Percentiles rank a stretch among this genome's conserved stretches.
Evolutionary conservation across 768 basidiomycete genomes (phyloP).

Genomic region (Termitomyces sp.): DNA sequence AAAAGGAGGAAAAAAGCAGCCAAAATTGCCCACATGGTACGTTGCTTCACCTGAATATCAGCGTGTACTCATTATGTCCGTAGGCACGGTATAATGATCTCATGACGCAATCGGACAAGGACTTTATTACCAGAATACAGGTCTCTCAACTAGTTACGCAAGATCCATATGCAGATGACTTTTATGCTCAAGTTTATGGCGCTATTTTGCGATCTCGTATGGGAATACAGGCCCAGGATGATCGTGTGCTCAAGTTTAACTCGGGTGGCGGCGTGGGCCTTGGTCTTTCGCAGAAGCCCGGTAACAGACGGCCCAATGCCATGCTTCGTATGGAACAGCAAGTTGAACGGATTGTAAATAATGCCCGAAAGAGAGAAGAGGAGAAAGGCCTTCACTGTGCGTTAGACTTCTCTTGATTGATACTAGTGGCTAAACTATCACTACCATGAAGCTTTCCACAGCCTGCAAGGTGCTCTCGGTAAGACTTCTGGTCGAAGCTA

Average conservation of each 20-base stretch:
- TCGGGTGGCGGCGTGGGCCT: conserved; percentile 81
- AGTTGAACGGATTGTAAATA: conserved; percentile 93
- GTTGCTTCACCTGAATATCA: conserved; percentile 12
- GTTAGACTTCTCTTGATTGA: conserved; percentile 3
- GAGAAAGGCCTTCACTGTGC: conserved; percentile 67
- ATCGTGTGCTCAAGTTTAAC: conserved; percentile 81
- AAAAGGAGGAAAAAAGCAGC: conserved; percentile 73
- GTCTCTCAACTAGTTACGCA: conserved; percentile 96
- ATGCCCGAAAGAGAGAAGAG: conserved; percentile 80
- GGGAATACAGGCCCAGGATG: conserved; percentile 66
- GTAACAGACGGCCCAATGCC: conserved; percentile 69
- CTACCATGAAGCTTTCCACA: conserved; percentile 49
- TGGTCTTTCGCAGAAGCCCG: conserved; percentile 65
- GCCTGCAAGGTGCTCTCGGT: conserved; percentile 89
- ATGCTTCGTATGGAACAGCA: conserved; percentile 94
- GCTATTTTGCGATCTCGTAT: conserved; percentile 76
- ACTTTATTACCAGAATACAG: conserved; percentile 98
- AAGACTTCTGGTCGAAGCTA: conserved; percentile 92
- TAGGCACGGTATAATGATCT: conserved; percentile 91
- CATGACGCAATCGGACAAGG: conserved; percentile 98
- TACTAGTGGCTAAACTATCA: not conserved
- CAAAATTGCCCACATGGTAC: conserved; percentile 87
- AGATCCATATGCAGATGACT: conserved; percentile 97
- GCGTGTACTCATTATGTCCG: conserved; percentile 7
- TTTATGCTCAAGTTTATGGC: conserved; percentile 95